Evolutionary conservation across 106 monocot species (phyloP).

Genomic region (Iris macrosiphon): DNA sequence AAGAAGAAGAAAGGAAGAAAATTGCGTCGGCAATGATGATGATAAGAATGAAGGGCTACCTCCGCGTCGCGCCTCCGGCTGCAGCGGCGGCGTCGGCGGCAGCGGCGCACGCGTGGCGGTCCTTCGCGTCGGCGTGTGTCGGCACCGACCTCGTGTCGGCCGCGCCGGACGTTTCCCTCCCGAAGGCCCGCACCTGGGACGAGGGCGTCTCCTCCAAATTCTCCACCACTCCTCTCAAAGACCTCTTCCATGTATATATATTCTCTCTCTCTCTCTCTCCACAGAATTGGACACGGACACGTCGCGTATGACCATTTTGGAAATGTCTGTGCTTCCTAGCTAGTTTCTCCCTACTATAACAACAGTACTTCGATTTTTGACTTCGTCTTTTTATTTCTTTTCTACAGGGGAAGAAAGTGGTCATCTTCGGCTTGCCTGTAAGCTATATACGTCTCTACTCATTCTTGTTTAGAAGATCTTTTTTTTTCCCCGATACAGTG

Average conservation of each 20-base stretch:
- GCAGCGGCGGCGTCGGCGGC: slow-evolving; percentile 9
- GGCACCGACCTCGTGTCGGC: slow-evolving; percentile 62
- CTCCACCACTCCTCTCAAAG: slow-evolving; percentile 80
- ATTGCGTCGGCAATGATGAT: slow-evolving; percentile 45
- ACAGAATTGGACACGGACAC: not conserved
- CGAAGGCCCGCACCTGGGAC: slow-evolving; percentile 94
- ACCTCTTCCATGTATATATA: slow-evolving; percentile 66
- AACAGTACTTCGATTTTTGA: too few relatives aligned
- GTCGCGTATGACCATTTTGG: too few relatives aligned
- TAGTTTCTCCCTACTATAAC: too few relatives aligned
- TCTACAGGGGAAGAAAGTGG: slow-evolving; percentile 89
- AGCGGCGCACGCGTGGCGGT: slow-evolving; percentile 4
- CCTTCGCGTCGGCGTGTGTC: slow-evolving; percentile 40
- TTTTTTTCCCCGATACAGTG: too few relatives aligned
- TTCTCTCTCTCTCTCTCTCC: not conserved
- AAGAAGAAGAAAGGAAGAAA: not conserved
- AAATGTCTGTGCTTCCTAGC: too few relatives aligned
- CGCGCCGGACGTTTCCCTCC: slow-evolving; percentile 62
- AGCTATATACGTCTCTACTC: slow-evolving; percentile 11
- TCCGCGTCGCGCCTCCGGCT: not conserved
- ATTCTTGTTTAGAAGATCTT: not conserved
- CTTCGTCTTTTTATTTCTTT: not conserved
- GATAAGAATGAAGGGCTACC: too few relatives aligned
- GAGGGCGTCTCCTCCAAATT: slow-evolving; percentile 92
- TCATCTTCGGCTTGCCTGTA: slow-evolving; percentile 91